Evolutionary conservation across 495 filamentous ascomycete species (phyloP), one percentile per base, ranked within the genome.

Genomic region (Cudoniella acicularis): DNA sequence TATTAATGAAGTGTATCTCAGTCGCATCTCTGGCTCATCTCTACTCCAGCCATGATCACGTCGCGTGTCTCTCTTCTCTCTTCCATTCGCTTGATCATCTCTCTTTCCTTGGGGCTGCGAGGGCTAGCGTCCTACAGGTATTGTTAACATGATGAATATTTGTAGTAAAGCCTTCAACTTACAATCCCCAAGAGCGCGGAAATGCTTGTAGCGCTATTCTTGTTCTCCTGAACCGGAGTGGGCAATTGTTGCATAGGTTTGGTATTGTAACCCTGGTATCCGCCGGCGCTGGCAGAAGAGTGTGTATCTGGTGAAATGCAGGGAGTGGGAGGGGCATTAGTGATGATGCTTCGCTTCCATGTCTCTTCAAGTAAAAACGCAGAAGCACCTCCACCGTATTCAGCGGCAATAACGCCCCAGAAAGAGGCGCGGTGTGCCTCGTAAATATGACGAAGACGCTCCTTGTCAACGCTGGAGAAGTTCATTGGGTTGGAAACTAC

Each of bases 381-480:
- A 46, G 83, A 84, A 3, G 85, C 77, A 42, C 82, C 80, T 2
- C 71, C 64, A 50, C 87, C 88, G 59, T 92, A 92, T 52, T 88
- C 84, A 30, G 78, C 71, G 20, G 89, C 87, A 36, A 92, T 80
- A 42, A 78, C 78, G 47, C 77, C 77, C 89, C 89, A 92, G 70
- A 92, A 92, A 11, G 81, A 80, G 30, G 79, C 73, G 27, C 87
- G 82, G 64, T 89, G 86, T 11, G 80, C 75, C 53, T 85, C 81
- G 68, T 92, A 90, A 49, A 91, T 79, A 45, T 80, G 77, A 36
- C 79, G 80, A 10, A 92, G 83, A 50, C 86, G 83, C 56, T 80
- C 75, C 59, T 84, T 83, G 70, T 92, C 87, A 63, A 92, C 74
- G 36, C 67, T 59, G 53, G 73, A 66, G 60, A 64, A 65, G 53